Conservation (phyloP, 2,329 filamentous ascomycete species). For the Colletotrichum filicis region DNA sequence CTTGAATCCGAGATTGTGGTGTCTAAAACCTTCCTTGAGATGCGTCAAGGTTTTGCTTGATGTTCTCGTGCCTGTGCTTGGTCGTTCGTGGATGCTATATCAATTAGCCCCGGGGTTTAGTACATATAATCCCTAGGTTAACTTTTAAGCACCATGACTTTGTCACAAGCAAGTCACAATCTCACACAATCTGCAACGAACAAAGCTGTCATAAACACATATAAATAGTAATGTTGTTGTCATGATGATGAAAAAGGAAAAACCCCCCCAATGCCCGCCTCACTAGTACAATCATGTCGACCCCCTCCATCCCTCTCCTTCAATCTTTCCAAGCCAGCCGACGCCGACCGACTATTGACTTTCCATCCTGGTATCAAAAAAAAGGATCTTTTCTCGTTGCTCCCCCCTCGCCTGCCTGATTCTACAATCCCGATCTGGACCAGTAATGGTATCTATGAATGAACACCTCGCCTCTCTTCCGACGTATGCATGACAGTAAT, state of each 20-base stretch:
- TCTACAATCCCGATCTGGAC: slow-evolving; percentile 13
- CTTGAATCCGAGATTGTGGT: too few species aligned
- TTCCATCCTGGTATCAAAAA: slow-evolving; percentile 32
- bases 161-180: too few species aligned
- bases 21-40: too few species aligned
- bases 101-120: too few species aligned
- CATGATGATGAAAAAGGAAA: slow-evolving; percentile 4
- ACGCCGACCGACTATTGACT: slow-evolving; percentile 24
- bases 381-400: not conserved
- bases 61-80: too few species aligned
- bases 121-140: too few species aligned
- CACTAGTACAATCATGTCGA: slow-evolving; percentile 14
- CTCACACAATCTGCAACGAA: not conserved
- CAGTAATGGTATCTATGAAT: slow-evolving; percentile 31
- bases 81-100: too few species aligned
- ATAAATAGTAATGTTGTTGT: not conserved
- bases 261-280: not conserved
- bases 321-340: slow-evolving; percentile 15
- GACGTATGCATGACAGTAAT: slow-evolving; percentile 10
- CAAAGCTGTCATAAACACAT: not conserved
- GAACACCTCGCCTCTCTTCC: not conserved
- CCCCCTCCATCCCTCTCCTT: not conserved
- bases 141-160: too few species aligned
- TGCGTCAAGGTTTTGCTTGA: too few species aligned
- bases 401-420: not conserved